Conservation (phyloP, 225 moss, liverwort and hornwort genomes). For the Neckera pumila region DNA sequence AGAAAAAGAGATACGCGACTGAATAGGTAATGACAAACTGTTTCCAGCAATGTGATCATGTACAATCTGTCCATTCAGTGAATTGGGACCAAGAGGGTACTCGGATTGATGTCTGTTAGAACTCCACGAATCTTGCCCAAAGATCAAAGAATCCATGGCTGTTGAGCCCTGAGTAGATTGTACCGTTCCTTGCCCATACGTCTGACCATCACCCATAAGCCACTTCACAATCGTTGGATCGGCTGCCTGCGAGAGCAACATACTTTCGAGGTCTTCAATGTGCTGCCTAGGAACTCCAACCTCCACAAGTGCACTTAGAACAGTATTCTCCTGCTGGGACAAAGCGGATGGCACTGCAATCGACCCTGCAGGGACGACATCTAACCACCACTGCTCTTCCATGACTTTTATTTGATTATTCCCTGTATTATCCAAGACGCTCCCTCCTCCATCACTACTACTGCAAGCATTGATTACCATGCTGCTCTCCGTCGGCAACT, state of each 20-base stretch:
- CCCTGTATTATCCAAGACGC: not conserved
- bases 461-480: slow-evolving; percentile 4
- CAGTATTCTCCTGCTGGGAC: not conserved
- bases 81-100: not conserved
- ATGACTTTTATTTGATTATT: not conserved
- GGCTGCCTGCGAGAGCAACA: slow-evolving; percentile 2
- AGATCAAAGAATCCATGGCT: slow-evolving; percentile 6
- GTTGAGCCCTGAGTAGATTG: not conserved
- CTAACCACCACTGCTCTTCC: slow-evolving; percentile 40
- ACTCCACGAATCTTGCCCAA: slow-evolving; percentile 36
- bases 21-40: not conserved
- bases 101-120: slow-evolving; percentile 26
- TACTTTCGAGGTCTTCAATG: slow-evolving; percentile 14
- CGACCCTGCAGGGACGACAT: not conserved
- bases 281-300: slow-evolving; percentile 7
- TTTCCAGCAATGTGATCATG: not conserved
- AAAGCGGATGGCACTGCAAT: not conserved
- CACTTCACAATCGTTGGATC: slow-evolving; percentile 26
- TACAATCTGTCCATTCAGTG: not conserved
- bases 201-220: slow-evolving; percentile 17
- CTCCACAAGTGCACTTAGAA: not conserved
- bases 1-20: not conserved
- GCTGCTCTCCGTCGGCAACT: not conserved
- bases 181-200: not conserved
- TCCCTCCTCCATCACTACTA: not conserved